phyloP scores from a whole-genome alignment of 176 grass and related monocot genomes.

The Oryza coarctata region DNA sequence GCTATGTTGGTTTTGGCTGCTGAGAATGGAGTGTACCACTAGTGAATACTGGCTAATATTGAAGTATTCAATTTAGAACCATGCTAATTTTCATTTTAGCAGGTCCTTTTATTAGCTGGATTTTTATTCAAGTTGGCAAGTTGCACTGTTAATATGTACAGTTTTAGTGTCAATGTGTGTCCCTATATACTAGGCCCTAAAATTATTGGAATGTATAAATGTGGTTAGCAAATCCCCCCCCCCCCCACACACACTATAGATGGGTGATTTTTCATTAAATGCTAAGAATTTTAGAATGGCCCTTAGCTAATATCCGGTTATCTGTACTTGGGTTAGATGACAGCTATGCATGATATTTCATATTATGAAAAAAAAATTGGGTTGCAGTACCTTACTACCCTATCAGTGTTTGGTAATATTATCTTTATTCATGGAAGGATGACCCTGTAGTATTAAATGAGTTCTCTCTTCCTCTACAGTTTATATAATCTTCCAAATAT shows the following conservation, averaged over 20 bases:
- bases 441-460: background rate
- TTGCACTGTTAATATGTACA: background rate
- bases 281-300: background rate
- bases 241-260: background rate
- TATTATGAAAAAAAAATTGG: slow-evolving; percentile 9
- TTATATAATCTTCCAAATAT: background rate
- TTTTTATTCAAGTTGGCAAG: background rate
- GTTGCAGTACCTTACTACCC: background rate
- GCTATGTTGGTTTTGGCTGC: background rate
- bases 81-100: background rate
- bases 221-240: background rate
- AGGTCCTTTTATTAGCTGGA: background rate
- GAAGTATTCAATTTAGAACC: background rate
- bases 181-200: background rate
- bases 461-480: background rate
- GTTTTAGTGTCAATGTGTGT: background rate
- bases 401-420: slow-evolving; percentile 4
- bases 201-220: background rate
- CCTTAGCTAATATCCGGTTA: background rate
- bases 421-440: background rate
- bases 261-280: background rate
- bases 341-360: background rate
- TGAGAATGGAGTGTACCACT: background rate
- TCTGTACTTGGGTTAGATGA: background rate
- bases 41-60: background rate